Base-by-base conservation (phyloP, 257 asterid species). In the Eustoma russellianum region DNA sequence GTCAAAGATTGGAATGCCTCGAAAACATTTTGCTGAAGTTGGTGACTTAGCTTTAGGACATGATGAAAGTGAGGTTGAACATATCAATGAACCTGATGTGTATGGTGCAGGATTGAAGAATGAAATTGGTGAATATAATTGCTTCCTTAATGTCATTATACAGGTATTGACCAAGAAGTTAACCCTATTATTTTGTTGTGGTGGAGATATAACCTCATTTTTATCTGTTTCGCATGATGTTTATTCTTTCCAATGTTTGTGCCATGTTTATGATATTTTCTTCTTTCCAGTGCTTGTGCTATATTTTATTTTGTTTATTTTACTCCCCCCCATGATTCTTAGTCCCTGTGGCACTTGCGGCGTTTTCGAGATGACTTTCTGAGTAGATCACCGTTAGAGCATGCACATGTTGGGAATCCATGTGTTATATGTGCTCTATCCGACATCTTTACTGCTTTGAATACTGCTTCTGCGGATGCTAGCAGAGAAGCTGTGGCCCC, bases 61-160 rank as follows among this genome's bases (percentile, higher is more conserved):
- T 44, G 55, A 62, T 72, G 76, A 70, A 64, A 63, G 41, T 50
- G 48, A 47, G 60, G 43, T 55, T 15, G 72, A 73, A 47, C 56
- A 54, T 60, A 77, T 34, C 51, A 66, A 59, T 74, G 75, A 57
- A 60, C n/a, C 64, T 53, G 98, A 82, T 61, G 60, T 74, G 46
- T 82, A 73, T 62, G 97, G 97, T 46, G 74, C 86, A 41, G 98
- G 98, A 71, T 79, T 91, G 15, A 85, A 73, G 74, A 91, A 91
- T 68, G 97, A 91, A 77, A 82, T 80, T 63, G 98, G 98, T 40
- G 95, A 91, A 81, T 87, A 91, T 67, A 91, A 91, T 74, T 91
- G 98, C 73, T 91, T 91, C 75, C 86, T 91, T 44, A 91, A 91
- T 79, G 98, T 91, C 77, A 88, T 91, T 65, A 91, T 91, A 70